These are phyloP conservation scores for Solanum ossicruentum DNA, from an alignment of 257 asterid species.

Conservation along the genomic window DNA sequence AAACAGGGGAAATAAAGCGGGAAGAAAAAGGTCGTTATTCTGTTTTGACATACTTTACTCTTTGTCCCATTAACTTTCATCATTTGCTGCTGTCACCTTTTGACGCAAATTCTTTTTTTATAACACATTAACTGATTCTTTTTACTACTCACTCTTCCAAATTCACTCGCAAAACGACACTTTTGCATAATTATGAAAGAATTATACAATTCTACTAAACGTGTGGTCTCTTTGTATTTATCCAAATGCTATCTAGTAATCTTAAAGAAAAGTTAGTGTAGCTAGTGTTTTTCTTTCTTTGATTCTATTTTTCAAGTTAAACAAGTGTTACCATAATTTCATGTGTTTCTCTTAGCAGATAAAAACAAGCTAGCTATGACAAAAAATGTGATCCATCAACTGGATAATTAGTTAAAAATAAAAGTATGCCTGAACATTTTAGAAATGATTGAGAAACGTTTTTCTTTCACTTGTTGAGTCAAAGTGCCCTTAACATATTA, in stretches of 20 bases:
- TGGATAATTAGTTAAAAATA: neutral
- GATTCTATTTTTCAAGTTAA: neutral
- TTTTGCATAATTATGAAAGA: neutral
- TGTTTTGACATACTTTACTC: conserved; percentile 27
- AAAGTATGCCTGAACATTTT: no score
- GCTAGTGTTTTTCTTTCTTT: neutral
- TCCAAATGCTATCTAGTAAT: neutral
- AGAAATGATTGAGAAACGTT: no score
- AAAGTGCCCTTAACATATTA: no score
- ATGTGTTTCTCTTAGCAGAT: neutral
- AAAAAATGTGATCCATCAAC: neutral
- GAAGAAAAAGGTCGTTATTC: conserved; percentile 24
- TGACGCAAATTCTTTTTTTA: neutral
- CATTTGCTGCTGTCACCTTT: neutral
- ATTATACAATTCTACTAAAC: neutral
- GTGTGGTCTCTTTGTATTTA: neutral
- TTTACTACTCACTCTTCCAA: neutral
- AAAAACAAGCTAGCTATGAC: neutral
- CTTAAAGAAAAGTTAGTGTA: neutral
- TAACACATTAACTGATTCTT: neutral
- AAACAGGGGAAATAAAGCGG: conserved; percentile 17
- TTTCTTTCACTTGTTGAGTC: no score
- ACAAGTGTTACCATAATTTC: neutral
- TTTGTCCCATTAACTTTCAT: conserved; percentile 14
- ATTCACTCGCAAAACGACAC: neutral